Conservation (phyloP, 768 basidiomycete genomes). For the Filobasidium floriforme region DNA sequence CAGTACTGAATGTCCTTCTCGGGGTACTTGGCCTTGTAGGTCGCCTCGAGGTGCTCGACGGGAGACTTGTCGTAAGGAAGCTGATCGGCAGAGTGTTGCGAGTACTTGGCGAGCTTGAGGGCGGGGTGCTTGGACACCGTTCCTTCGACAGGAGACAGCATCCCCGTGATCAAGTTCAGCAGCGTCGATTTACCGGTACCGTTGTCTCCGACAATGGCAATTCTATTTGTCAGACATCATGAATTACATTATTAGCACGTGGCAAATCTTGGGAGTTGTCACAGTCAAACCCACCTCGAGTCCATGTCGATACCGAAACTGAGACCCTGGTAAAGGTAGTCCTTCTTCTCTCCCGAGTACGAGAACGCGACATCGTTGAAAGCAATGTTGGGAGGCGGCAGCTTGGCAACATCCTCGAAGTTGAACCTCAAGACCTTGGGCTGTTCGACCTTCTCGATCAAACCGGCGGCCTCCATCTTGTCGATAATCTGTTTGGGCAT, state of each 20-base stretch:
- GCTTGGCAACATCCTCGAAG: conserved; percentile 87
- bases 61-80: conserved; percentile 86
- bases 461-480: conserved; percentile 99
- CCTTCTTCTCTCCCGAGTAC: conserved; percentile 80
- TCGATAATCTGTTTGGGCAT: conserved; percentile 65
- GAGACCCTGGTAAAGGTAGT: conserved; percentile 78
- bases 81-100: conserved; percentile 97
- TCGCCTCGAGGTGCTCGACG: conserved; percentile 81
- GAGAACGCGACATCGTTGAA: conserved; percentile 92
- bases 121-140: conserved; percentile 79
- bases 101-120: conserved; percentile 96
- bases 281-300: conserved; percentile 22
- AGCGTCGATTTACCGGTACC: conserved; percentile 91
- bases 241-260: background rate
- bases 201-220: conserved; percentile 94
- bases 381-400: conserved; percentile 95
- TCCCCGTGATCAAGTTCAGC: conserved; percentile 78
- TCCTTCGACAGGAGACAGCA: conserved; percentile 70
- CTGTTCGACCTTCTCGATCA: conserved; percentile 81
- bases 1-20: conserved; percentile 93
- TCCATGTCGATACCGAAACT: conserved; percentile 88
- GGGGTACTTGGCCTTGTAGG: conserved; percentile 76
- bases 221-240: conserved; percentile 42
- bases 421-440: conserved; percentile 75
- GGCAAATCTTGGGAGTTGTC: background rate